phyloP scores from a whole-genome alignment of 257 asterid species.

The Verbascum thapsus region DNA sequence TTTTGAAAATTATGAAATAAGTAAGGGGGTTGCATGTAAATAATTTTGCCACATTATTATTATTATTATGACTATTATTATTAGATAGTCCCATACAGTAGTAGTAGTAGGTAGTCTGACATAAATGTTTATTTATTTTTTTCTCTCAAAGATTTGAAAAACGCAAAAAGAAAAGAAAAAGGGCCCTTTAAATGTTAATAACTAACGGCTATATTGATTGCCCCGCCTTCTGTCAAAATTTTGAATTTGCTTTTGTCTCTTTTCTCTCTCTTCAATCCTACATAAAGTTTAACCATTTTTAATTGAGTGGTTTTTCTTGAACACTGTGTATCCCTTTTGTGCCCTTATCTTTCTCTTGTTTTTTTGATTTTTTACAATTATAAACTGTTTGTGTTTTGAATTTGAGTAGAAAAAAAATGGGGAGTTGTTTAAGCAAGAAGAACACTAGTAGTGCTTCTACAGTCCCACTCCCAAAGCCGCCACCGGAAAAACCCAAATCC shows the following conservation, averaged over 20 bases:
- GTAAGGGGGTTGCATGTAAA: no score
- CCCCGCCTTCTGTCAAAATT: constrained; percentile 44
- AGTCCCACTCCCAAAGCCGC: constrained; percentile 34
- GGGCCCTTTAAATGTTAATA: constrained; percentile 41
- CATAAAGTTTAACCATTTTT: constrained; percentile 42
- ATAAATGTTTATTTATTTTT: constrained; percentile 28
- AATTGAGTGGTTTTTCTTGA: constrained; percentile 56
- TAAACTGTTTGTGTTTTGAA: not conserved
- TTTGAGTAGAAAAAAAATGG: constrained; percentile 50
- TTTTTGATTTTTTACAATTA: constrained; percentile 24
- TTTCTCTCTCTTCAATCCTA: constrained; percentile 22
- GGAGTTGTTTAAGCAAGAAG: constrained; percentile 94
- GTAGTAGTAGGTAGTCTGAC: constrained; percentile 40
- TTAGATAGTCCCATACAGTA: no score
- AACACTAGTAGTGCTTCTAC: constrained; percentile 42
- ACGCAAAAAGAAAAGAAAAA: not conserved
- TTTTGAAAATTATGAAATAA: no score
- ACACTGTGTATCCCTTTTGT: constrained; percentile 40
- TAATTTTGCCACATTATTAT: no score
- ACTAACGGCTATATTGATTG: constrained; percentile 74
- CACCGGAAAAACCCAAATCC: constrained; percentile 42
- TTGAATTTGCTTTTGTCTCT: constrained; percentile 57
- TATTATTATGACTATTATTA: no score
- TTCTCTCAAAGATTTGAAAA: not conserved
- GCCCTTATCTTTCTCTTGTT: constrained; percentile 30